These are phyloP conservation scores for Penicillium sp. DNA, from an alignment of 2,329 filamentous ascomycete species.

Conservation along the genomic window DNA sequence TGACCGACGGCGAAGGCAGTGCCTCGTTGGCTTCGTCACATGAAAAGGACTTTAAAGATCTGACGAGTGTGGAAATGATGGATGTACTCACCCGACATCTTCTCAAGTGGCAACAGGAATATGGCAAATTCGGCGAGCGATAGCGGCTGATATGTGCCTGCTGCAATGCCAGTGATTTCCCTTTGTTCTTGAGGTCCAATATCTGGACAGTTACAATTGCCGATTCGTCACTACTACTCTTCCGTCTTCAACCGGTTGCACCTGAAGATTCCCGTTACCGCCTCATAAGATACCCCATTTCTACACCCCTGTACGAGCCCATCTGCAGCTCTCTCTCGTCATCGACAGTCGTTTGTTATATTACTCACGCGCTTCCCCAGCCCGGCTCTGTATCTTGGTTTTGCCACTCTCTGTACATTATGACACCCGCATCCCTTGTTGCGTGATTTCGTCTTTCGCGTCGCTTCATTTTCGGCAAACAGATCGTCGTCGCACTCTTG, in stretches of 20 bases:
- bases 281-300: neutral
- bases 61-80: conserved; percentile 86
- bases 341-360: no score
- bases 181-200: no score
- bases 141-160: conserved; percentile 19
- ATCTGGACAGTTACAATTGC: no score
- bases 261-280: neutral
- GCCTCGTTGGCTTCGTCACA: conserved; percentile 21
- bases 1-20: conserved; percentile 24
- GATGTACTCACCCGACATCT: conserved; percentile 73
- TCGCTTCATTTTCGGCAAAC: no score
- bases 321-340: neutral
- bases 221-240: no score
- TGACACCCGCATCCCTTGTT: no score
- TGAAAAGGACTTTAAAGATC: conserved; percentile 60
- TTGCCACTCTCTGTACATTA: no score
- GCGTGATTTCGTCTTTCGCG: no score
- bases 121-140: conserved; percentile 48
- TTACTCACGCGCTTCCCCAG: no score
- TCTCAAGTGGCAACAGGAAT: conserved; percentile 78
- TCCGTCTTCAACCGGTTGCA: neutral
- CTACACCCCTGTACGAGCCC: neutral
- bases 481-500: no score
- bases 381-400: no score
- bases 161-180: conserved; percentile 8